phyloP scores from a whole-genome alignment of 441 rosid genomes.

The Gossypium schwendimanii region DNA sequence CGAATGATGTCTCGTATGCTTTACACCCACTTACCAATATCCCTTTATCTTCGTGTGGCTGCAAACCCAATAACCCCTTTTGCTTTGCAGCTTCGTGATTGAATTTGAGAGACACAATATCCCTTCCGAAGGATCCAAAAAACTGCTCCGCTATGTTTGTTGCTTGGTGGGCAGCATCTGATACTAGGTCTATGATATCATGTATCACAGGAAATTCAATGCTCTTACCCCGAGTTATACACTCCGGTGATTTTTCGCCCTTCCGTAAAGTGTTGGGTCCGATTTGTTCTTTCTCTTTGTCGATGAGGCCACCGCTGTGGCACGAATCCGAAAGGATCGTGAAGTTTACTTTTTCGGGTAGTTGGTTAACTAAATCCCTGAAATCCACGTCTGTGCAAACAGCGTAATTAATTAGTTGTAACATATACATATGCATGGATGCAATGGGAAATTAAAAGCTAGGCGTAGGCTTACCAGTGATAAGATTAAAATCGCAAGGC shows the following conservation, averaged over 20 bases:
- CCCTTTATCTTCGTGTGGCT: no score
- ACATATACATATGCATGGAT: no score
- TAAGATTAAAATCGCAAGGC: conserved; percentile 54
- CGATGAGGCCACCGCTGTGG: conserved; percentile 58
- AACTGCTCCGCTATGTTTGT: no score
- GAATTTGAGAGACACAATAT: no score
- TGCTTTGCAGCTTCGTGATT: no score
- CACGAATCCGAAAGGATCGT: conserved; percentile 62
- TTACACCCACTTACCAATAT: background rate
- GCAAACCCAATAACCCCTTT: no score
- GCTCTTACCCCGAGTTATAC: background rate
- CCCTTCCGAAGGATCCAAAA: no score
- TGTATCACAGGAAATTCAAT: conserved; percentile 5
- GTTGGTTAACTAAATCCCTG: conserved; percentile 42
- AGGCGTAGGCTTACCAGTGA: conserved; percentile 27
- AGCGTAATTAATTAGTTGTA: no score
- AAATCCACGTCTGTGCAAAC: conserved; percentile 36
- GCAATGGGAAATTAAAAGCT: no score
- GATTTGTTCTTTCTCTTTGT: conserved; percentile 45
- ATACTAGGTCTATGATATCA: no score
- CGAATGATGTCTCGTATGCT: background rate
- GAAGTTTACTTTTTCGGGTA: conserved; percentile 43
- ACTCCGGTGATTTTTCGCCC: background rate
- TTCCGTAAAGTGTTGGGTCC: background rate
- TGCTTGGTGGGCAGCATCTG: no score